Evolutionary conservation across 805 yeast species (phyloP).

Genomic region (Zygoascus ofunaensis): DNA sequence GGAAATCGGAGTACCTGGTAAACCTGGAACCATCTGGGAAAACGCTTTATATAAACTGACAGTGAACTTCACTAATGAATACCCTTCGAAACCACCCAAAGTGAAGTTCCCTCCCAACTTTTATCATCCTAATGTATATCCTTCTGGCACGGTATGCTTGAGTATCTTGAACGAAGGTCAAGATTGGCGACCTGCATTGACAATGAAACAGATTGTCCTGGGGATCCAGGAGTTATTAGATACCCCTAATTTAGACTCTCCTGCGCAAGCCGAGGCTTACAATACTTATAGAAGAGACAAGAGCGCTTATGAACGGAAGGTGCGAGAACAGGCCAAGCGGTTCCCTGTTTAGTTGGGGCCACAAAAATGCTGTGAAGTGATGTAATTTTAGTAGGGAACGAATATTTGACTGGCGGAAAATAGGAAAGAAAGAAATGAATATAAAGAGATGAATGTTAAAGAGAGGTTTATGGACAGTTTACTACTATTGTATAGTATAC

Average conservation of each 20-base stretch:
- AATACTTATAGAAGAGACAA: conserved; percentile 51
- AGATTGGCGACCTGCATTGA: conserved; percentile 97
- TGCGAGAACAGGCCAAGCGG: conserved; percentile 67
- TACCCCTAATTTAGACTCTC: conserved; percentile 88
- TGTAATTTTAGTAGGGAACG: no score
- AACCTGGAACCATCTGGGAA: conserved; percentile 75
- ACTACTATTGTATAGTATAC: no score
- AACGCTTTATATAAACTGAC: conserved; percentile 84
- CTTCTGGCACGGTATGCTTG: conserved; percentile 93
- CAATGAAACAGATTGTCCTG: conserved; percentile 75
- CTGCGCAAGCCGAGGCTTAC: conserved; percentile 96
- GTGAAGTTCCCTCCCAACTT: conserved; percentile 82
- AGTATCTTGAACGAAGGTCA: conserved; percentile 89
- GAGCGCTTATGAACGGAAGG: conserved; percentile 62
- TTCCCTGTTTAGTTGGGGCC: conserved; percentile 36
- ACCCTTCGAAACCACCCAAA: conserved; percentile 95
- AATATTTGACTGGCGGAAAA: no score
- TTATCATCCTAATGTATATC: conserved; percentile 96
- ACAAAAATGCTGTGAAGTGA: no score
- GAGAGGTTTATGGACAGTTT: no score
- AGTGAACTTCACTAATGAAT: conserved; percentile 73
- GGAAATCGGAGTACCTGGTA: conserved; percentile 97
- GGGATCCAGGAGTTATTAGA: conserved; percentile 90
- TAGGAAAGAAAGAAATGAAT: no score
- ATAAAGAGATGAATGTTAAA: no score